These are phyloP conservation scores for Chaetomium sp. DNA, from an alignment of 2,329 filamentous ascomycete genomes.

Conservation along the genomic window DNA sequence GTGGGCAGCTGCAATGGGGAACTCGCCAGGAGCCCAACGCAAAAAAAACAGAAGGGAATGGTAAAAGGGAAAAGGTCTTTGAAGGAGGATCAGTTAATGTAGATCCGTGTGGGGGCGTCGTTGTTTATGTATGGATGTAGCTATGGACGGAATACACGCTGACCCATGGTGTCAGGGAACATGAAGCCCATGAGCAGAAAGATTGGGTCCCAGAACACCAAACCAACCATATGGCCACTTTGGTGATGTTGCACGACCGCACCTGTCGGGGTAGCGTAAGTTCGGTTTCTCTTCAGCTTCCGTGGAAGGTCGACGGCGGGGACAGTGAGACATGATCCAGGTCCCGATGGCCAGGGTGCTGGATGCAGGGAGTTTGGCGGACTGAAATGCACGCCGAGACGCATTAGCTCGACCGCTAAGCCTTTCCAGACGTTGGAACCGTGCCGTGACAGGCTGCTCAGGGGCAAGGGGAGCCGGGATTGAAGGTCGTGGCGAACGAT, in stretches of 20 bases:
- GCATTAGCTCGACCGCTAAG: conserved; percentile 3
- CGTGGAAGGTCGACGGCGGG: conserved; percentile 1
- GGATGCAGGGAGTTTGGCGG: neutral
- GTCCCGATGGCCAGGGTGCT: conserved; percentile 4
- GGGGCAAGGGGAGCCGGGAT: neutral
- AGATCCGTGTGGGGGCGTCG: neutral
- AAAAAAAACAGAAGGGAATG: neutral
- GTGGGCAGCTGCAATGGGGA: conserved; percentile 15
- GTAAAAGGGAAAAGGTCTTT: neutral
- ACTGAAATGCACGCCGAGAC: conserved; percentile 8
- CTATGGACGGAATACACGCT: neutral
- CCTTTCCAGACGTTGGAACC: conserved; percentile 9
- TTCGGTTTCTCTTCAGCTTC: neutral
- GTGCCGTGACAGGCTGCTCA: conserved; percentile 9
- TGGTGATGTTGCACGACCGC: neutral
- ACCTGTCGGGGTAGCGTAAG: neutral
- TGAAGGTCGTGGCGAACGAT: neutral
- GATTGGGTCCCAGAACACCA: conserved; percentile 3
- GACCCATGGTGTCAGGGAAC: neutral
- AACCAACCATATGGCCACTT: neutral
- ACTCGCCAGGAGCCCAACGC: neutral
- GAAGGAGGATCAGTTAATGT: neutral
- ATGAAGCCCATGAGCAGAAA: conserved; percentile 11
- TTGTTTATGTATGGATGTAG: conserved; percentile 11
- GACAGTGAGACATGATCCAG: neutral